phyloP scores from a whole-genome alignment of 2,329 filamentous ascomycete species.

The Verruconis gallopava region DNA sequence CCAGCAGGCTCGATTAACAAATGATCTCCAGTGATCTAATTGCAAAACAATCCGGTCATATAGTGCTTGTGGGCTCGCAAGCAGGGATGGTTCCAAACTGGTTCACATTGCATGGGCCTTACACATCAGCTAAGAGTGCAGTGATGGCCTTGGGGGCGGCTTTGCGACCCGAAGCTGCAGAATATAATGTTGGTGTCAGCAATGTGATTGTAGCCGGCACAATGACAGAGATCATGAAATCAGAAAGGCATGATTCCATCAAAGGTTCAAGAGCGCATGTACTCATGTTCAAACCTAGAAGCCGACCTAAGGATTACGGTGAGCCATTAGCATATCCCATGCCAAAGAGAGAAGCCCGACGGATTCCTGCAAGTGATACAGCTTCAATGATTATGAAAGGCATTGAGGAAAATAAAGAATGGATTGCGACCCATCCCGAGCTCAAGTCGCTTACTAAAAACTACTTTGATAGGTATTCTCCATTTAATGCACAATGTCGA shows the following conservation, averaged over 20 bases:
- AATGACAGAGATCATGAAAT: constrained; percentile 7
- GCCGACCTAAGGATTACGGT: constrained; percentile 2
- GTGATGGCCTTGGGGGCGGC: constrained; percentile 6
- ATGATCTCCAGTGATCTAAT: background rate
- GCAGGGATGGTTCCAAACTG: constrained; percentile 4
- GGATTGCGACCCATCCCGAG: constrained; percentile 7
- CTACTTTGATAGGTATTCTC: constrained; percentile 1
- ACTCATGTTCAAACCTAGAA: too few species aligned
- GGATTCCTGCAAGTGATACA: constrained; percentile 6
- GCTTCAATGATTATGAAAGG: constrained; percentile 5
- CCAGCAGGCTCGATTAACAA: background rate
- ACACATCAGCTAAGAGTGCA: constrained; percentile 5
- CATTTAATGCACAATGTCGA: too few species aligned
- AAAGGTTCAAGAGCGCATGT: too few species aligned
- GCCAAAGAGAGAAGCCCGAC: constrained; percentile 1
- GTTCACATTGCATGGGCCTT: constrained; percentile 5
- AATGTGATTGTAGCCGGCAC: constrained; percentile 5
- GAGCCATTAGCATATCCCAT: background rate
- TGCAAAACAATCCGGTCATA: background rate
- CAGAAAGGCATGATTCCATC: too few species aligned
- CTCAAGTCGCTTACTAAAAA: constrained; percentile 1
- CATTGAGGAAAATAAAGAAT: constrained; percentile 5
- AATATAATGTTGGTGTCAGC: constrained; percentile 1
- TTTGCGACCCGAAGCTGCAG: constrained; percentile 1
- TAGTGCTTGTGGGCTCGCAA: background rate